phyloP scores from a whole-genome alignment of 1,284 basidiomycete species.

The Ganoderma boninense region DNA sequence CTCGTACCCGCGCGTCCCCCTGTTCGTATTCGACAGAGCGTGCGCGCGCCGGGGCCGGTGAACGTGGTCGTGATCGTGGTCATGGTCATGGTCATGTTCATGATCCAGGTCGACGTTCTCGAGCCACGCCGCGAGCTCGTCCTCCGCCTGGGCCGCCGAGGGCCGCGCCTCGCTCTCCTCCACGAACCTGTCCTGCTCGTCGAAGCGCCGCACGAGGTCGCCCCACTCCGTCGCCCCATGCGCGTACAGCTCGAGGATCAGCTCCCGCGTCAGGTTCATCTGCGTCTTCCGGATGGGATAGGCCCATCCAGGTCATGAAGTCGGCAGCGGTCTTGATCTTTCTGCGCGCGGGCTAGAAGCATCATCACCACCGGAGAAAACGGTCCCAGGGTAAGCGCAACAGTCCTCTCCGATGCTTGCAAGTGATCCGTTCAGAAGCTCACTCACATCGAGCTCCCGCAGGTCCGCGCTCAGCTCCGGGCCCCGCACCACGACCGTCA shows the following conservation, averaged over 20 bases:
- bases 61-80: neutral
- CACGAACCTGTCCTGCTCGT: constrained; percentile 40
- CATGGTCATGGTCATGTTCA: constrained; percentile 28
- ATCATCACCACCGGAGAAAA: no score
- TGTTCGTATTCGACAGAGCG: neutral
- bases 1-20: constrained; percentile 9
- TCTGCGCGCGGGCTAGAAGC: constrained; percentile 40
- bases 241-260: constrained; percentile 48
- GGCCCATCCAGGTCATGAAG: constrained; percentile 52
- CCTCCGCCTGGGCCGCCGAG: constrained; percentile 55
- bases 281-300: constrained; percentile 53
- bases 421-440: no score
- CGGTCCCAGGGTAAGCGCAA: no score
- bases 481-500: constrained; percentile 56
- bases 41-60: neutral
- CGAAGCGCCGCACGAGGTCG: constrained; percentile 43
- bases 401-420: no score
- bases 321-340: constrained; percentile 57
- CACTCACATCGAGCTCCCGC: constrained; percentile 54
- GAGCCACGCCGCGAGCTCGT: constrained; percentile 50
- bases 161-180: constrained; percentile 41
- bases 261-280: constrained; percentile 53
- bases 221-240: constrained; percentile 54
- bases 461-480: constrained; percentile 55
- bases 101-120: constrained; percentile 24